Conservation (phyloP, 371 early-diverging fungal species). For the Mucor circinelloides region DNA sequence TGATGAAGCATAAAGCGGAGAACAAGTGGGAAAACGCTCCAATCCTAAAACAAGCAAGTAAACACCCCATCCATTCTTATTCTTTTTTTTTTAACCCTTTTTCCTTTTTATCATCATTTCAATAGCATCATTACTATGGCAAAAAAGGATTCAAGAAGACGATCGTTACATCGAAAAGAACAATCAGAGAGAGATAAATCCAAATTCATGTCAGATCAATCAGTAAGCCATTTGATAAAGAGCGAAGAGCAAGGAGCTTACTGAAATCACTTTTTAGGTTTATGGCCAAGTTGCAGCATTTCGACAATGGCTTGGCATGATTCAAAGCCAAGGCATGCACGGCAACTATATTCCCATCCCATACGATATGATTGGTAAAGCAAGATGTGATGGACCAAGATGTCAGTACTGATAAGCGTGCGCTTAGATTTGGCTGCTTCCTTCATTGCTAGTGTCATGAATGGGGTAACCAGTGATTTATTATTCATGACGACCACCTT, state of each 20-base stretch:
- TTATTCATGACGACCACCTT: conserved; percentile 28
- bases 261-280: conserved; percentile 9
- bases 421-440: conserved; percentile 56
- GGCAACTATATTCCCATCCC: conserved; percentile 50
- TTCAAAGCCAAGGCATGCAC: conserved; percentile 30
- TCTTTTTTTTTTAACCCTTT: not conserved
- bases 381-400: not conserved
- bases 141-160: conserved; percentile 18
- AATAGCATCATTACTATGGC: not conserved
- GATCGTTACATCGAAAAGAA: conserved; percentile 38
- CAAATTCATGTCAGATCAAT: conserved; percentile 20
- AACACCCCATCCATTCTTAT: no score
- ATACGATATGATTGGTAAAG: conserved; percentile 54
- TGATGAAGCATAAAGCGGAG: no score
- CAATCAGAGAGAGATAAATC: conserved; percentile 44
- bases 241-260: not conserved
- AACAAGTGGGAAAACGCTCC: not conserved
- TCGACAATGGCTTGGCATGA: conserved; percentile 25
- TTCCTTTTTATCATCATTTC: not conserved
- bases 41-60: not conserved
- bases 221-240: conserved; percentile 14
- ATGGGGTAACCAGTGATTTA: conserved; percentile 31
- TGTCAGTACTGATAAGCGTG: not conserved
- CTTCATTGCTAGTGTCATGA: conserved; percentile 50
- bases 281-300: conserved; percentile 35